These are phyloP conservation scores for Rhizomucor pusillus DNA, from an alignment of 371 early-diverging fungal species.

Conservation along the genomic window DNA sequence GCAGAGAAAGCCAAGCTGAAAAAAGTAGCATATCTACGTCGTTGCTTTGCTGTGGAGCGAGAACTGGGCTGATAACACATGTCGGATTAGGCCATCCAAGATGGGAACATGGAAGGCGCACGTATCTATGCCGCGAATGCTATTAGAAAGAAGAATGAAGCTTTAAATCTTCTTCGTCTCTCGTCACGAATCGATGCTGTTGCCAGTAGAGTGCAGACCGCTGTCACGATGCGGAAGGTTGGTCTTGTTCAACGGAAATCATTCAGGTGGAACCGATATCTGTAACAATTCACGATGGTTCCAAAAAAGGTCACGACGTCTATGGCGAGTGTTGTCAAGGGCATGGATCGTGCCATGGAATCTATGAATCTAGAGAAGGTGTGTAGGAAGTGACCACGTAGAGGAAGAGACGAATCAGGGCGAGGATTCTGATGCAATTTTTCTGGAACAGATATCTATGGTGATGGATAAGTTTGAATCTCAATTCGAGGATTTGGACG, in stretches of 20 bases:
- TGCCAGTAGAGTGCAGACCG: constrained; percentile 90
- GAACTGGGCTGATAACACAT: background rate
- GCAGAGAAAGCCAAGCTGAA: constrained; percentile 84
- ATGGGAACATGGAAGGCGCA: constrained; percentile 92
- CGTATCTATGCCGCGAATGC: constrained; percentile 93
- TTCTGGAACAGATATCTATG: constrained; percentile 66
- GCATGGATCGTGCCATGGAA: constrained; percentile 90
- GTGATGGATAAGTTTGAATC: constrained; percentile 95
- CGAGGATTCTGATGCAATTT: background rate
- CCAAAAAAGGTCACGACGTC: constrained; percentile 52
- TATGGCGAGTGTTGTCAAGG: constrained; percentile 86
- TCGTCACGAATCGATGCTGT: constrained; percentile 93
- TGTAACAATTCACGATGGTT: too few relatives aligned
- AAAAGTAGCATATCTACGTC: constrained; percentile 53
- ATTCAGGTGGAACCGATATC: background rate
- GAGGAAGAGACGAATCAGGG: background rate
- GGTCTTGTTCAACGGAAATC: too few relatives aligned
- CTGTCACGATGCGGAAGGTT: constrained; percentile 90
- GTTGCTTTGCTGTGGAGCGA: background rate
- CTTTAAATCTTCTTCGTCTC: constrained; percentile 83
- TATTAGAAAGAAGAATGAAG: constrained; percentile 97
- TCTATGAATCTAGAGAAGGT: constrained; percentile 93
- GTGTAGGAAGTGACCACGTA: constrained; percentile 4
- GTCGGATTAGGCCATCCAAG: constrained; percentile 77
- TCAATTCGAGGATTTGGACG: constrained; percentile 93